Percentiles rank a stretch among this genome's conserved stretches.
phyloP scores from a whole-genome alignment of 768 basidiomycete species.

The Obba rivulosa region DNA sequence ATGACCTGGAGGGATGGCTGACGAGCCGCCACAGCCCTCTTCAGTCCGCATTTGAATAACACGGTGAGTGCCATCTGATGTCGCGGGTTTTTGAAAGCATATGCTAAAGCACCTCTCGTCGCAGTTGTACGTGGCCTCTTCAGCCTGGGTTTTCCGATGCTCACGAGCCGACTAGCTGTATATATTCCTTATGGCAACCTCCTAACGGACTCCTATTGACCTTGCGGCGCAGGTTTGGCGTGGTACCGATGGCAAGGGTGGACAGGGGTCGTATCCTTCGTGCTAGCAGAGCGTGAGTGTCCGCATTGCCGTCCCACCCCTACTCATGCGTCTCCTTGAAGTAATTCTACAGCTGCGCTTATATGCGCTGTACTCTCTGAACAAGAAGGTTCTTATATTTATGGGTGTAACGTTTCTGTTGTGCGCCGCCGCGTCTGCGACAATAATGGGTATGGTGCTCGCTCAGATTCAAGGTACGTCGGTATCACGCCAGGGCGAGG shows the following conservation, averaged over 20 bases:
- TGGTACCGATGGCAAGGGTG: conserved; percentile 61
- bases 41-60: conserved; percentile 26
- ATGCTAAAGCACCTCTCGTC: background rate
- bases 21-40: conserved; percentile 30
- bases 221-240: conserved; percentile 27
- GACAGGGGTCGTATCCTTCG: conserved; percentile 48
- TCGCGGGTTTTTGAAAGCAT: background rate
- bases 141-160: background rate
- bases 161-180: background rate
- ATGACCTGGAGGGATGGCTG: background rate
- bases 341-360: conserved; percentile 58
- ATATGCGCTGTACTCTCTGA: conserved; percentile 54
- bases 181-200: conserved; percentile 1
- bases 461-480: conserved; percentile 34
- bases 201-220: background rate
- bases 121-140: conserved; percentile 11
- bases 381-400: conserved; percentile 43
- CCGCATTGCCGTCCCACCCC: background rate
- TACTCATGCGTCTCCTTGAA: conserved; percentile 15
- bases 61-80: conserved; percentile 9
- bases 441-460: conserved; percentile 44
- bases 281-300: conserved; percentile 48
- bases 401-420: conserved; percentile 39
- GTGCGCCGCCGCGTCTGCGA: conserved; percentile 35
- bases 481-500: background rate